Percentiles rank a stretch among this genome's conserved stretches.
Conservation (phyloP, 2,329 filamentous ascomycete species). For the Zymoseptoria passerinii region DNA sequence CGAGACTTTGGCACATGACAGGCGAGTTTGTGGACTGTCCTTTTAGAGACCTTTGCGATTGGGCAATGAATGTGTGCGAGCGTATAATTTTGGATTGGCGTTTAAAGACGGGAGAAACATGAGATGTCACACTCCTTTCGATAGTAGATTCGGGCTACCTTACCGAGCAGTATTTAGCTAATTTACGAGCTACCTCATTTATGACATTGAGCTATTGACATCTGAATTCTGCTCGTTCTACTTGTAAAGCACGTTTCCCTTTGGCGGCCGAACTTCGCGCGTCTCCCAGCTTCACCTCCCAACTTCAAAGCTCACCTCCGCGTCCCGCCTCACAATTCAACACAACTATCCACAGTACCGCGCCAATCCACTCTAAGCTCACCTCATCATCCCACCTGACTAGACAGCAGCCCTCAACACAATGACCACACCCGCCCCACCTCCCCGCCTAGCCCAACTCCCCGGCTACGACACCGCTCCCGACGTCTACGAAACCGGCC, state of each 20-base stretch:
- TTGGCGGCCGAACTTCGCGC: not conserved
- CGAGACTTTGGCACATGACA: not conserved
- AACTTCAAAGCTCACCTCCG: not conserved
- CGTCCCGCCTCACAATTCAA: not conserved
- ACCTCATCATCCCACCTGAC: not conserved
- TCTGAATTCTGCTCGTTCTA: not conserved
- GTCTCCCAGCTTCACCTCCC: not conserved
- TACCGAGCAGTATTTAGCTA: not conserved
- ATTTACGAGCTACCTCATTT: not conserved
- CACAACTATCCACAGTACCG: not conserved
- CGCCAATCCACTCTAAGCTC: no score
- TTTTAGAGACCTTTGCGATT: not conserved
- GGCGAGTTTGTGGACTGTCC: not conserved
- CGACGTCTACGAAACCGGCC: constrained; percentile 55
- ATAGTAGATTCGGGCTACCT: not conserved
- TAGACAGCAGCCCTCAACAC: not conserved
- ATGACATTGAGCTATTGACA: not conserved
- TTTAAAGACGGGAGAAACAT: not conserved
- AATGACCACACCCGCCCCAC: not conserved
- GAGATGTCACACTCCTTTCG: not conserved
- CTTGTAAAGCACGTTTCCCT: not conserved
- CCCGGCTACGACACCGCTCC: constrained; percentile 62
- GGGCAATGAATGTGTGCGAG: not conserved
- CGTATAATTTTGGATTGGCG: not conserved
- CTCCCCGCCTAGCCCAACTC: constrained; percentile 12